These are phyloP conservation scores for Gnomoniopsis sp. DNA, from an alignment of 2,329 filamentous ascomycete genomes.

Conservation along the genomic window DNA sequence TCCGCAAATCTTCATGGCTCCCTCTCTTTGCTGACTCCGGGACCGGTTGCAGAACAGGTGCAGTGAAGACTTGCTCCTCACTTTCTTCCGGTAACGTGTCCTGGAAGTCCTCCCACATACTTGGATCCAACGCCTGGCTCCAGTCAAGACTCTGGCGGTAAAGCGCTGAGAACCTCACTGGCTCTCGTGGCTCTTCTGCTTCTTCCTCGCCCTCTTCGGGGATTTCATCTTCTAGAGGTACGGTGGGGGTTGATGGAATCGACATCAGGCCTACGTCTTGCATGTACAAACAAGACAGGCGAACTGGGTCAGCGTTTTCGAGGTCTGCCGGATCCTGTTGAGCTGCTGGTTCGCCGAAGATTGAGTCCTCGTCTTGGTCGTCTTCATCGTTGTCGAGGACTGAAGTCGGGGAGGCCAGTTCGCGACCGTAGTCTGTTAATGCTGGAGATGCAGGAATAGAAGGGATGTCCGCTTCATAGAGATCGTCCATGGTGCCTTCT, in stretches of 20 bases:
- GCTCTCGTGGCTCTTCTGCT: not conserved
- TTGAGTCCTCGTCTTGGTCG: not conserved
- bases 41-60: not conserved
- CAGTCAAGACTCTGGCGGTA: slow-evolving; percentile 14
- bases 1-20: not conserved
- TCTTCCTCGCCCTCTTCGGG: not conserved
- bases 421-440: not conserved
- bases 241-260: not conserved
- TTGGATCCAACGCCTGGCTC: not conserved
- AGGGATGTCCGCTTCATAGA: slow-evolving; percentile 1
- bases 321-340: not conserved
- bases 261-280: not conserved
- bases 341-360: not conserved
- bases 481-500: not conserved
- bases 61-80: not conserved
- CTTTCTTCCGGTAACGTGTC: not conserved
- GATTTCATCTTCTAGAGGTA: slow-evolving; percentile 2
- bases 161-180: slow-evolving; percentile 7
- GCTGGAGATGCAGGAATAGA: slow-evolving; percentile 6
- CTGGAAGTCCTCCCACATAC: not conserved
- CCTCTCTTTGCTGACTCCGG: slow-evolving; percentile 1
- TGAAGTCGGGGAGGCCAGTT: not conserved
- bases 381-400: not conserved
- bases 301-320: not conserved
- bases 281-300: slow-evolving; percentile 8